Percentiles rank a stretch among this genome's conserved stretches.
Evolutionary conservation across 257 asterid genomes (phyloP).

Genomic region (Linderniella brevidens): DNA sequence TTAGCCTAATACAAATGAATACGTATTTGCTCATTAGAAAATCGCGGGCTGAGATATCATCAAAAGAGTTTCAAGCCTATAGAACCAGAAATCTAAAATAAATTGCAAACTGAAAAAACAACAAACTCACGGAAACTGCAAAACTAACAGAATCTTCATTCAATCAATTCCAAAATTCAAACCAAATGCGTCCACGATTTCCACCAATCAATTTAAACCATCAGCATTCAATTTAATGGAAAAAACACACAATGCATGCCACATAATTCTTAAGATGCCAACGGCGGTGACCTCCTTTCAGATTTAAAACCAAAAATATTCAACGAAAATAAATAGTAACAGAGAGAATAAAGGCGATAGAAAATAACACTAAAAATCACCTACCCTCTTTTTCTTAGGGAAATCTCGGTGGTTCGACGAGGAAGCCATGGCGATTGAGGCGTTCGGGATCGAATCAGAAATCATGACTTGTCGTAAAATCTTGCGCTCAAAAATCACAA

Average conservation of each 20-base stretch:
- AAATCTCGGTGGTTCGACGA: conserved; percentile 54
- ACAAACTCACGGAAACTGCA: no score
- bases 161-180: no score
- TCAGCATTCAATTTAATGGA: no score
- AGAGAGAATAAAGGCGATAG: background rate
- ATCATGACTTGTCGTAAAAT: conserved; percentile 30
- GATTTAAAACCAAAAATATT: background rate
- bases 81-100: no score
- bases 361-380: conserved; percentile 2
- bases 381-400: conserved; percentile 67
- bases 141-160: no score
- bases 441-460: conserved; percentile 57
- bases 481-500: no score
- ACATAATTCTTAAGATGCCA: no score
- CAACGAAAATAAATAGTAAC: conserved; percentile 9
- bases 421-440: conserved; percentile 33
- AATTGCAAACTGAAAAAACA: background rate
- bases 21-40: background rate
- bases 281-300: no score
- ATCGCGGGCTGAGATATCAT: background rate
- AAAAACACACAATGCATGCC: no score
- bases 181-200: no score
- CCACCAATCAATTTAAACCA: no score
- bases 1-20: conserved; percentile 27
- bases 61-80: background rate